phyloP scores from a whole-genome alignment of 2,329 filamentous ascomycete genomes.

The Capronia coronata region DNA sequence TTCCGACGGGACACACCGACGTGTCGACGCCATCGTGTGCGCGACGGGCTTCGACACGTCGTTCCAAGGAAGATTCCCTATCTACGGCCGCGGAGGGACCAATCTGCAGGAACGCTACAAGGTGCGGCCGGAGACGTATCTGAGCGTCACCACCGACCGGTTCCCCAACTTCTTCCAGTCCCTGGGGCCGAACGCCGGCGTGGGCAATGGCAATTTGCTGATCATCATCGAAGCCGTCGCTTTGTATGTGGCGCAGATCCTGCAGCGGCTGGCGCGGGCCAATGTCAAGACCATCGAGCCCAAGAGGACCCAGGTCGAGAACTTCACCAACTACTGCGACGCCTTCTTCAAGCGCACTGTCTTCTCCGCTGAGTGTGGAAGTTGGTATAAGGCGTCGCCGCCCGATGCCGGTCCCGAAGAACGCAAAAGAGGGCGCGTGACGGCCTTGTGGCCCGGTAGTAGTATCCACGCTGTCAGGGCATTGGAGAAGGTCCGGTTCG shows the following conservation, averaged over 20 bases:
- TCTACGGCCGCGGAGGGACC: constrained; percentile 32
- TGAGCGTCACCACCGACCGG: constrained; percentile 32
- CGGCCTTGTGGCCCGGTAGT: constrained; percentile 41
- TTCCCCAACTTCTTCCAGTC: constrained; percentile 36
- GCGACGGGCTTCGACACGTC: constrained; percentile 38
- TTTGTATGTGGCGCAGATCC: constrained; percentile 40
- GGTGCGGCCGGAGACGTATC: constrained; percentile 33
- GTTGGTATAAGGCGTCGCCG: constrained; percentile 45
- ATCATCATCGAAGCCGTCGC: constrained; percentile 25
- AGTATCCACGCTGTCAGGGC: constrained; percentile 34
- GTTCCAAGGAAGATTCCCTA: constrained; percentile 33
- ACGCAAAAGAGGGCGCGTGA: constrained; percentile 35
- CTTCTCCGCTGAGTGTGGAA: constrained; percentile 38
- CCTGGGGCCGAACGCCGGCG: constrained; percentile 32
- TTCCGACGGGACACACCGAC: constrained; percentile 31
- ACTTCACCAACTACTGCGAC: constrained; percentile 45
- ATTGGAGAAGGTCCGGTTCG: constrained; percentile 37
- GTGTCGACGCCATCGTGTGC: constrained; percentile 35
- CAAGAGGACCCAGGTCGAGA: constrained; percentile 40
- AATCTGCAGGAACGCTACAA: constrained; percentile 30
- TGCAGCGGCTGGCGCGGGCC: constrained; percentile 44
- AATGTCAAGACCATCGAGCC: constrained; percentile 42
- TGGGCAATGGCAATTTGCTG: constrained; percentile 30
- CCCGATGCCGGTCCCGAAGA: constrained; percentile 30
- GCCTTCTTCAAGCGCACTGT: constrained; percentile 40